Evolutionary conservation across 179 eudicot species (phyloP).

Genomic region (Camellia oleifera): DNA sequence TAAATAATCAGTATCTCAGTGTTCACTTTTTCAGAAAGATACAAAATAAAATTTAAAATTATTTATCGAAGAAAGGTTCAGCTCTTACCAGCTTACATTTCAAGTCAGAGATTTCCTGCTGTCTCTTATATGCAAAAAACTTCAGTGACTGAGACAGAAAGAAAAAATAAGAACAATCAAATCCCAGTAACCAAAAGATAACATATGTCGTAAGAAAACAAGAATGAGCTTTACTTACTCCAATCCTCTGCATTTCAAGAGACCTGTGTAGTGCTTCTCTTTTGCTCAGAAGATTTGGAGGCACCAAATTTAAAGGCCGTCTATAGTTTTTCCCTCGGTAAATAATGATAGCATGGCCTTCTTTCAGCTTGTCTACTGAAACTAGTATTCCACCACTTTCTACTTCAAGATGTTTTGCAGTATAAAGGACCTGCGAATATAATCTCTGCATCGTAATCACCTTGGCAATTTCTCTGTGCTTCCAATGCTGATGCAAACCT

Average conservation of each 20-base stretch:
- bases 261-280: slow-evolving; percentile 81
- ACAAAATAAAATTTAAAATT: slow-evolving; percentile 30
- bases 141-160: slow-evolving; percentile 26
- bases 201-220: background rate
- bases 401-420: slow-evolving; percentile 69
- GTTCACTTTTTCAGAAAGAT: background rate
- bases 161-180: background rate
- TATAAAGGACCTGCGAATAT: slow-evolving; percentile 49
- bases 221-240: slow-evolving; percentile 55
- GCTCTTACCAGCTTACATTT: slow-evolving; percentile 58
- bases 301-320: slow-evolving; percentile 56
- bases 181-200: background rate
- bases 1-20: background rate
- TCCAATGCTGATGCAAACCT: slow-evolving; percentile 98
- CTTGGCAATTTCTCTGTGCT: slow-evolving; percentile 88
- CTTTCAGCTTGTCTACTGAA: slow-evolving; percentile 71
- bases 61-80: background rate
- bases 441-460: slow-evolving; percentile 80
- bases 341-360: slow-evolving; percentile 83
- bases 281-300: slow-evolving; percentile 63
- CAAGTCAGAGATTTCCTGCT: slow-evolving; percentile 55
- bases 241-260: slow-evolving; percentile 80
- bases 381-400: slow-evolving; percentile 80
- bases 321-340: slow-evolving; percentile 93
- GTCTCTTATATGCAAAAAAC: slow-evolving; percentile 74